A percentile compares a stretch with the other conserved stretches of the same genome.
Conservation (phyloP, 1,284 basidiomycete species). For the Cerioporus squamosus region DNA sequence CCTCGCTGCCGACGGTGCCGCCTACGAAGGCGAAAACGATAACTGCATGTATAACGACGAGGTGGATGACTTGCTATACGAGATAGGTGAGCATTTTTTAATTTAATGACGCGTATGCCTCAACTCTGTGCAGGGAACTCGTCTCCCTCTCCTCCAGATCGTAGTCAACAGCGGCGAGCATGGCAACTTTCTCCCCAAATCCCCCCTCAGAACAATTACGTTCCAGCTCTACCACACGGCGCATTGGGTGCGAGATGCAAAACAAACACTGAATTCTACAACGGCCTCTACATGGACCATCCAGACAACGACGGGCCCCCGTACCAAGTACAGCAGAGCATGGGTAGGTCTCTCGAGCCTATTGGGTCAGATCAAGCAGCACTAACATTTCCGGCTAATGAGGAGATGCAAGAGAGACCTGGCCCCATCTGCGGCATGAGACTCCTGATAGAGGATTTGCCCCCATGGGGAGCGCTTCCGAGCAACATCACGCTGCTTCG, state of each 20-base stretch:
- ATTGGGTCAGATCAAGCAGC: neutral
- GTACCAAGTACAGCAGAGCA: neutral
- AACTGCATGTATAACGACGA: constrained; percentile 14
- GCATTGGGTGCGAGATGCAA: no score
- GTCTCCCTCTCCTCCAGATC: constrained; percentile 46
- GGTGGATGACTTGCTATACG: constrained; percentile 30
- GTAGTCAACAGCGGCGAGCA: constrained; percentile 2
- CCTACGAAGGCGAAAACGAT: neutral
- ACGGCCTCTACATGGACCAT: no score
- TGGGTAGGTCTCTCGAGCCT: neutral
- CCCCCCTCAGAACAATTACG: neutral
- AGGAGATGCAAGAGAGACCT: no score
- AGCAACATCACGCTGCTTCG: no score
- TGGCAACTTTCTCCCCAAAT: neutral
- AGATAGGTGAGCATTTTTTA: constrained; percentile 55
- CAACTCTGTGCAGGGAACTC: constrained; percentile 35
- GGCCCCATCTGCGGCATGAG: no score
- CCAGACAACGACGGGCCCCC: neutral
- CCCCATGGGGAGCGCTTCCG: no score
- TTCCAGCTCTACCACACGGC: no score
- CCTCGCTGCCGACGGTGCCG: no score
- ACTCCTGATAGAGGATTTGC: no score
- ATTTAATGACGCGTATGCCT: neutral
- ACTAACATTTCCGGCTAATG: no score
- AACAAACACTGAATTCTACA: no score